phyloP scores from a whole-genome alignment of 2,329 filamentous ascomycete species.

The Capronia epimyces region DNA sequence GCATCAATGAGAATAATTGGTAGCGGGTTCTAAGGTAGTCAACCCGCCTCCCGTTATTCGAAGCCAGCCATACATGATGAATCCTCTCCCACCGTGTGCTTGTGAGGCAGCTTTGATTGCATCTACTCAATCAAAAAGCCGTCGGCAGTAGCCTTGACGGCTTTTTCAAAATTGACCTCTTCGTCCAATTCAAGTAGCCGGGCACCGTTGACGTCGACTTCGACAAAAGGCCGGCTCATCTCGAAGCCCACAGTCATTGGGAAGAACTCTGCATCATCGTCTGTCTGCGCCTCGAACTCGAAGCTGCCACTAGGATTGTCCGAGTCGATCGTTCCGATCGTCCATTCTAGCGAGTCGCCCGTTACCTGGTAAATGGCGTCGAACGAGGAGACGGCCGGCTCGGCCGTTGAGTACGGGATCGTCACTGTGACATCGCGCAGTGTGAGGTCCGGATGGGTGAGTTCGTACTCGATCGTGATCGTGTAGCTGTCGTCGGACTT shows the following conservation, averaged over 20 bases:
- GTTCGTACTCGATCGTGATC: constrained; percentile 92
- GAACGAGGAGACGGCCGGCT: constrained; percentile 85
- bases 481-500: constrained; percentile 78
- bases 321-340: constrained; percentile 76
- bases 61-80: neutral
- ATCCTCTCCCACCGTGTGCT: neutral
- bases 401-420: constrained; percentile 78
- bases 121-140: constrained; percentile 43
- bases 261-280: constrained; percentile 93
- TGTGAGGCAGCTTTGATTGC: neutral
- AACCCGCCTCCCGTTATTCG: no score
- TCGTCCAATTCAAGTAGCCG: constrained; percentile 44
- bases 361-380: constrained; percentile 92
- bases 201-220: constrained; percentile 68
- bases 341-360: constrained; percentile 90
- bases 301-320: constrained; percentile 80
- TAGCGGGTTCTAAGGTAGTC: no score
- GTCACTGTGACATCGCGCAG: constrained; percentile 79
- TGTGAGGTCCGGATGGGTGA: constrained; percentile 65
- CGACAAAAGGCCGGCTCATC: constrained; percentile 79
- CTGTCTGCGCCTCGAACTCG: constrained; percentile 86
- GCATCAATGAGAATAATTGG: no score
- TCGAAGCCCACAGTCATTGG: constrained; percentile 89
- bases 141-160: constrained; percentile 42
- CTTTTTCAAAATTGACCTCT: constrained; percentile 42